phyloP scores from a whole-genome alignment of 1,284 basidiomycete species.

The Puccinia sorghi region DNA sequence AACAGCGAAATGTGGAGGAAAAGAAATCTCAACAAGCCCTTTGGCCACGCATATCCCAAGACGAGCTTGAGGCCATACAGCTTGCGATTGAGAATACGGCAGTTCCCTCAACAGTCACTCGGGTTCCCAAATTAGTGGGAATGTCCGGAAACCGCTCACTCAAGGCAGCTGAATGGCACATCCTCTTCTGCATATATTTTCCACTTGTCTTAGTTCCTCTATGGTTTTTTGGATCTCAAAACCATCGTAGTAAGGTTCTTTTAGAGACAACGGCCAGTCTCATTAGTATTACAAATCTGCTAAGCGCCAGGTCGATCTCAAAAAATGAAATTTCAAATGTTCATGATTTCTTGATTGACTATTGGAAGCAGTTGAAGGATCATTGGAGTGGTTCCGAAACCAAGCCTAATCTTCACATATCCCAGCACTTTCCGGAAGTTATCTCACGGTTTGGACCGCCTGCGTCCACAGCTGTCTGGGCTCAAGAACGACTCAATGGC shows the following conservation, averaged over 20 bases:
- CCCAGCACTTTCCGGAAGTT: constrained; percentile 37
- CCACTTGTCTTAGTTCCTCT: constrained; percentile 1
- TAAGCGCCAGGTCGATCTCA: constrained; percentile 17
- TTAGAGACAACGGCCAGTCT: neutral
- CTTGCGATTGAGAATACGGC: neutral
- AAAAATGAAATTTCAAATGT: constrained; percentile 1
- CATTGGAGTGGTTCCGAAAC: too few species aligned
- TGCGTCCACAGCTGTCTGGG: constrained; percentile 31
- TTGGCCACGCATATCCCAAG: too few species aligned
- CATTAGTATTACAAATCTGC: constrained; percentile 20
- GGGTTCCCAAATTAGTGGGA: constrained; percentile 4
- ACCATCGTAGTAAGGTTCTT: neutral
- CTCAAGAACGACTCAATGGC: constrained; percentile 34
- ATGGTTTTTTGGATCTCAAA: constrained; percentile 10
- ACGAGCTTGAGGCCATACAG: constrained; percentile 17
- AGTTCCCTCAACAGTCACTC: constrained; percentile 14
- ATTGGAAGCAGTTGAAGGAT: too few species aligned
- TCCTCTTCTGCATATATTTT: constrained; percentile 19
- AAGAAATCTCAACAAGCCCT: too few species aligned
- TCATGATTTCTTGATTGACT: too few species aligned
- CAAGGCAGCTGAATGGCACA: constrained; percentile 32
- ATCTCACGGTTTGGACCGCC: constrained; percentile 22
- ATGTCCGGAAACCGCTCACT: constrained; percentile 6
- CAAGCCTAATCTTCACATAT: too few species aligned
- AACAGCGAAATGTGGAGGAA: too few species aligned